A percentile compares a stretch with the other conserved stretches of the same genome.
Conservation (phyloP, 805 yeast species). For the Ogataea kodamae region DNA sequence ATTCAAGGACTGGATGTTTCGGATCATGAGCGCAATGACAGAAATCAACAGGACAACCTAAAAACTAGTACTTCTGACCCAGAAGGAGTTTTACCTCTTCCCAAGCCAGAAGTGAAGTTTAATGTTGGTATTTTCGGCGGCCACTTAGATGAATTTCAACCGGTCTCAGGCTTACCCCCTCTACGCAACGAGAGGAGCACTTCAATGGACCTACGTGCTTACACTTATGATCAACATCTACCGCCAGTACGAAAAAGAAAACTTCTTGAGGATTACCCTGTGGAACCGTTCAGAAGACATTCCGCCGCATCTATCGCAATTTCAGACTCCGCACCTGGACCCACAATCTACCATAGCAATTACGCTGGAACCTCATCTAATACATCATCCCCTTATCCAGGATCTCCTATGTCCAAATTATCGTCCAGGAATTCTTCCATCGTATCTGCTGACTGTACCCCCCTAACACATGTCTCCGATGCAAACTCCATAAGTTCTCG, state of each 20-base stretch:
- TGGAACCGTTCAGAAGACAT: constrained; percentile 29
- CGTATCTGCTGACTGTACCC: constrained; percentile 30
- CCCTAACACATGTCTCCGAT: constrained; percentile 26
- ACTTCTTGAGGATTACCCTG: constrained; percentile 22
- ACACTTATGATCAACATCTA: constrained; percentile 16
- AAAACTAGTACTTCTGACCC: not conserved
- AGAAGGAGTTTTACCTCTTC: constrained; percentile 1
- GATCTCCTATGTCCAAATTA: constrained; percentile 31
- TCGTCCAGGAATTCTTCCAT: constrained; percentile 33
- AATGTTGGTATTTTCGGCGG: constrained; percentile 21
- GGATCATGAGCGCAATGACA: constrained; percentile 10
- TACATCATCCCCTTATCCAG: constrained; percentile 23
- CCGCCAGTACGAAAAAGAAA: constrained; percentile 28
- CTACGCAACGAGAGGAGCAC: constrained; percentile 22
- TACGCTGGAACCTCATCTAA: constrained; percentile 13
- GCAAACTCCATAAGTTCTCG: constrained; percentile 24
- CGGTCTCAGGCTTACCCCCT: constrained; percentile 17
- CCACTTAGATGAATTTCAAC: constrained; percentile 5
- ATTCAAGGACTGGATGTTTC: constrained; percentile 23
- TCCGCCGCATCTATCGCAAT: constrained; percentile 31
- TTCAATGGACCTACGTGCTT: constrained; percentile 23
- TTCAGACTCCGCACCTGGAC: constrained; percentile 1
- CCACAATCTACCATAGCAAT: constrained; percentile 4
- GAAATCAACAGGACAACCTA: not conserved
- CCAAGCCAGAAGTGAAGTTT: constrained; percentile 15